Percentiles rank a stretch among this genome's conserved stretches.
These are phyloP conservation scores for Tritrichomonas musculus DNA, from an alignment of 208 protist species.

Conservation along the genomic window DNA sequence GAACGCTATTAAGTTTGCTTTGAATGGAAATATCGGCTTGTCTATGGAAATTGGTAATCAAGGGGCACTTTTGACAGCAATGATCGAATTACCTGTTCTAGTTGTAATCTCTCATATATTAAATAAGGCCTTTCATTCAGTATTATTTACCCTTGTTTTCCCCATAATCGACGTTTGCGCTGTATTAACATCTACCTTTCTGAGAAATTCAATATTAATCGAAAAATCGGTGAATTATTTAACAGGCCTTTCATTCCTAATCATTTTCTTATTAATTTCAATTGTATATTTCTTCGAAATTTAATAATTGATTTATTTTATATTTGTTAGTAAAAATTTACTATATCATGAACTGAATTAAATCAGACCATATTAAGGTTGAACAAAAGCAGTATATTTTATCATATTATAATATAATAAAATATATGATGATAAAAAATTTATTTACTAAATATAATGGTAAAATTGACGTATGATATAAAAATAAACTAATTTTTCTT, in stretches of 20 bases:
- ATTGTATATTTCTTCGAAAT: conserved; percentile 18
- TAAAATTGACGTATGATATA: too few species aligned
- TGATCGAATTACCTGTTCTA: neutral
- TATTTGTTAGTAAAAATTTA: too few species aligned
- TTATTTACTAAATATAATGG: too few species aligned
- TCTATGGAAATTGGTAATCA: conserved; percentile 35
- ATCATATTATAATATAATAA: too few species aligned
- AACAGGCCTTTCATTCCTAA: neutral
- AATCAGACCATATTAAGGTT: too few species aligned
- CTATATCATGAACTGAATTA: too few species aligned
- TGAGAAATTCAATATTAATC: neutral
- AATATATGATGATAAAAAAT: too few species aligned
- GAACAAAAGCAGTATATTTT: too few species aligned
- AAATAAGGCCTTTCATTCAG: neutral
- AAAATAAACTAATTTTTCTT: too few species aligned
- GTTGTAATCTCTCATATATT: neutral
- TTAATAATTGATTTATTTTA: too few species aligned
- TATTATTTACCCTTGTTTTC: neutral
- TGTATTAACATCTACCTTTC: neutral
- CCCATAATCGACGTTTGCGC: neutral
- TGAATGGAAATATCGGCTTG: conserved; percentile 21
- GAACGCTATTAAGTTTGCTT: conserved; percentile 26
- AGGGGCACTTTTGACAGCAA: neutral
- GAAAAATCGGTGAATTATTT: neutral
- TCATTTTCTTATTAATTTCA: conserved; percentile 12